Percentiles rank a stretch among this genome's conserved stretches.
Evolutionary conservation across 192 early-diverging fungal genomes (phyloP).

Genomic region (Allomyces arbusculus): DNA sequence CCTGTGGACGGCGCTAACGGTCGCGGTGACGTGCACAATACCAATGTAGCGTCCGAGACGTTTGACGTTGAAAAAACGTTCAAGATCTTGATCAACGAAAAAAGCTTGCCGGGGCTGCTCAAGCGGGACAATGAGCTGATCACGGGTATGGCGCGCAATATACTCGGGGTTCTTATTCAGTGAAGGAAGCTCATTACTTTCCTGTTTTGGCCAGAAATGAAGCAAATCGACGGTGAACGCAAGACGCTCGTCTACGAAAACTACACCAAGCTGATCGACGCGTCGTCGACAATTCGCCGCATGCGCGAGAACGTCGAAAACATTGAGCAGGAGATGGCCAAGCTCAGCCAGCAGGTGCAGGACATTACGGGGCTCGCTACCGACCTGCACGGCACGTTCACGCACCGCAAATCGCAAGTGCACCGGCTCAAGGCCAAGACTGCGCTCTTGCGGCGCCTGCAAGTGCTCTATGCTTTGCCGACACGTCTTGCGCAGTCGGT

Average conservation of each 20-base stretch:
- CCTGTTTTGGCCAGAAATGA: conserved; percentile 29
- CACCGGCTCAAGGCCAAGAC: conserved; percentile 50
- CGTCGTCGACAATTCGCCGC: conserved; percentile 72
- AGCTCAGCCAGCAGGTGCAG: conserved; percentile 43
- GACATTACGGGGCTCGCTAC: conserved; percentile 30
- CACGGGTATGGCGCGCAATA: conserved; percentile 20
- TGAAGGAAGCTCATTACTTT: background rate
- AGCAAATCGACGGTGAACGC: conserved; percentile 84
- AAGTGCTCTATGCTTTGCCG: conserved; percentile 78
- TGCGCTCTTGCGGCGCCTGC: conserved; percentile 51
- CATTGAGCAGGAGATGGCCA: conserved; percentile 67
- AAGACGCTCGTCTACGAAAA: conserved; percentile 97
- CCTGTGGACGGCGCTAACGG: background rate
- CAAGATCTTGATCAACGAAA: conserved; percentile 48
- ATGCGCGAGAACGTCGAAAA: conserved; percentile 71
- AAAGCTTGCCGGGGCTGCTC: conserved; percentile 44
- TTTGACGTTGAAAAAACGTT: conserved; percentile 66
- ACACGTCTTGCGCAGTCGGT: conserved; percentile 41
- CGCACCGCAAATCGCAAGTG: conserved; percentile 45
- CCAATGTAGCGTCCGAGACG: conserved; percentile 26
- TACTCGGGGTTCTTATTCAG: background rate
- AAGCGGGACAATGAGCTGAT: conserved; percentile 54
- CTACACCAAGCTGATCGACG: conserved; percentile 90
- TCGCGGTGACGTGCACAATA: background rate
- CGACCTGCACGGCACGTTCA: conserved; percentile 36